Conservation (phyloP, 345 rosid species). For the Turnera subulata region DNA sequence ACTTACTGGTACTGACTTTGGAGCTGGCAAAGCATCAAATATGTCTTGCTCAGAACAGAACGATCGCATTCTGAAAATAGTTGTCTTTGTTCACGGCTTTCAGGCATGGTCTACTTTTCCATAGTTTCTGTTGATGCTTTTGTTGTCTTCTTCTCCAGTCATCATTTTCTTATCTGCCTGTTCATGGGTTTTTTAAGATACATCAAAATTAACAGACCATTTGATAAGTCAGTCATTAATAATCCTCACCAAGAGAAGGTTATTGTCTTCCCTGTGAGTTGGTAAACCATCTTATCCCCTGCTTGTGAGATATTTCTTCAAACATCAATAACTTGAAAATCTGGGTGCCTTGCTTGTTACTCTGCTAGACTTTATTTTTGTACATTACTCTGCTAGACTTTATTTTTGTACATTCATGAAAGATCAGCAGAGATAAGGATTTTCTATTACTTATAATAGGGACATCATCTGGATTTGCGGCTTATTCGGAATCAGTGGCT, state of each 20-base stretch:
- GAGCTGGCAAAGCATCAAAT: slow-evolving; percentile 25
- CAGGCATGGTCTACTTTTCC: slow-evolving; percentile 49
- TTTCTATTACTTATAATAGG: slow-evolving; percentile 33
- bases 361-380: no score
- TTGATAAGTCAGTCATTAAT: no score
- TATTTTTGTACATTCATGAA: no score
- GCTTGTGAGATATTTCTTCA: no score
- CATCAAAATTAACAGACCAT: no score
- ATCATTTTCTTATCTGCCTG: background rate
- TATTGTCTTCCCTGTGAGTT: no score
- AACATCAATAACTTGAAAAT: no score
- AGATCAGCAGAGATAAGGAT: slow-evolving; percentile 4
- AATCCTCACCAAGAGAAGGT: no score
- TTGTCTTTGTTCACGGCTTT: slow-evolving; percentile 90
- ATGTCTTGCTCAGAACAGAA: slow-evolving; percentile 23
- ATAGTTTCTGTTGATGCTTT: background rate
- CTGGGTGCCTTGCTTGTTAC: no score
- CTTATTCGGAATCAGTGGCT: slow-evolving; percentile 94
- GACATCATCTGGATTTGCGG: slow-evolving; percentile 91
- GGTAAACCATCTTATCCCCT: no score
- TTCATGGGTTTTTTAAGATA: background rate
- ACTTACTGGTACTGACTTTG: slow-evolving; percentile 22
- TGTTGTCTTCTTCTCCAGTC: background rate
- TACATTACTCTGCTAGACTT: no score
- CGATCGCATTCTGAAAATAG: slow-evolving; percentile 59